Evolutionary conservation across 2,329 filamentous ascomycete genomes (phyloP).

Genomic region (Epichloe baconii): DNA sequence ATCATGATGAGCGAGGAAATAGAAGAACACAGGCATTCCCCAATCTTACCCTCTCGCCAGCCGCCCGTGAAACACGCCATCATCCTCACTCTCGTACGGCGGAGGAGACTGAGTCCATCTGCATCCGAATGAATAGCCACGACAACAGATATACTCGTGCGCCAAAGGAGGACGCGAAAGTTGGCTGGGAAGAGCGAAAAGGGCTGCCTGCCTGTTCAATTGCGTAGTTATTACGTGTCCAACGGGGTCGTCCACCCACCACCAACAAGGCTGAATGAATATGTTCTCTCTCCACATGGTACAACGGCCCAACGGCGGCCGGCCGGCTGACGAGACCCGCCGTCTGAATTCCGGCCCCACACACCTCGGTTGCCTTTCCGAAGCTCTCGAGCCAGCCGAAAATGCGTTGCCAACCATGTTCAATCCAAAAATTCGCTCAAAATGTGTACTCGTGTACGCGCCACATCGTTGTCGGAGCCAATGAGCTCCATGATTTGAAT

Average conservation of each 20-base stretch:
- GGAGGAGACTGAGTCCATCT: constrained; percentile 13
- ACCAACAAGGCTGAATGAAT: no score
- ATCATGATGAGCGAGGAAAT: neutral
- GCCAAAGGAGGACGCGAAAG: no score
- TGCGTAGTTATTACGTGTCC: no score
- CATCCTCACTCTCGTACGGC: constrained; percentile 13
- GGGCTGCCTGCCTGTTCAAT: no score
- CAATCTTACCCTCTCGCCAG: no score
- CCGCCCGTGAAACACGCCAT: neutral
- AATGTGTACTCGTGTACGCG: constrained; percentile 44
- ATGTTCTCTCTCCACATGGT: no score
- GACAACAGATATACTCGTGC: no score
- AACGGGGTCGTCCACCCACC: no score
- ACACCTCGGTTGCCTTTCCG: neutral
- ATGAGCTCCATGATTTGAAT: constrained; percentile 50
- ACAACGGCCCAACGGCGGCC: no score
- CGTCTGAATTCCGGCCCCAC: no score
- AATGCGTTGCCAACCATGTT: neutral
- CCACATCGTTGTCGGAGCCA: constrained; percentile 45
- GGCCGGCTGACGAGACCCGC: no score
- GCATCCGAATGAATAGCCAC: neutral
- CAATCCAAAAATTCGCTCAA: constrained; percentile 37
- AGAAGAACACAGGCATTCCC: no score
- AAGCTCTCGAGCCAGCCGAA: neutral
- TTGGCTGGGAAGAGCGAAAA: neutral